Conservation (phyloP, 768 basidiomycete genomes). For the Flagelloscypha sp. region DNA sequence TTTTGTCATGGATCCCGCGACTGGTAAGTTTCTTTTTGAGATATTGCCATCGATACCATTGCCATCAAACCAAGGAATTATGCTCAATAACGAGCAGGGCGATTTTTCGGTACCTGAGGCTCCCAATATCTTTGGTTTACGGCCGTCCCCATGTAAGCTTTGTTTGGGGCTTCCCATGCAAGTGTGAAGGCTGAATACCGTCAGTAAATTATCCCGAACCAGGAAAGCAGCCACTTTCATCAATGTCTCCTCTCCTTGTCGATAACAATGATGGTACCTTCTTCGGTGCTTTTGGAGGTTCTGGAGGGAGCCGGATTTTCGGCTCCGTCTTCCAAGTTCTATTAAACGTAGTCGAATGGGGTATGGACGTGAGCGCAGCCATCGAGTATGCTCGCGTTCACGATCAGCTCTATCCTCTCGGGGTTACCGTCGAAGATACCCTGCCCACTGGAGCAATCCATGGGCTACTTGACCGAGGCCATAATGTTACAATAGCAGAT, state of each 20-base stretch:
- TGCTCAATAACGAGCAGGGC: background rate
- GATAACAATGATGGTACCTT: slow-evolving; percentile 70
- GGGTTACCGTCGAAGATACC: slow-evolving; percentile 51
- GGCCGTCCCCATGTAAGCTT: no score
- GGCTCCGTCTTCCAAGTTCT: slow-evolving; percentile 71
- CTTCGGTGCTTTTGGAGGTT: slow-evolving; percentile 69
- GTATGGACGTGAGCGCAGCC: slow-evolving; percentile 67
- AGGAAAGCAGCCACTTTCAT: slow-evolving; percentile 86
- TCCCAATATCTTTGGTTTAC: no score
- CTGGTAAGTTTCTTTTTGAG: slow-evolving; percentile 41
- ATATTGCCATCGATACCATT: slow-evolving; percentile 13
- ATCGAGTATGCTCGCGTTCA: slow-evolving; percentile 84
- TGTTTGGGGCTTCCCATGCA: no score
- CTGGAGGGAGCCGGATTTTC: slow-evolving; percentile 86
- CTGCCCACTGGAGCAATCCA: slow-evolving; percentile 51
- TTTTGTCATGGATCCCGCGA: slow-evolving; percentile 48
- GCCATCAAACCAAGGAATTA: background rate
- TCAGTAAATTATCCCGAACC: slow-evolving; percentile 84
- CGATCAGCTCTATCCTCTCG: slow-evolving; percentile 71
- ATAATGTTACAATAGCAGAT: slow-evolving; percentile 64
- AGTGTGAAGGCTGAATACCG: no score
- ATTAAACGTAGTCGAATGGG: slow-evolving; percentile 75
- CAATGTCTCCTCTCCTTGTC: slow-evolving; percentile 72
- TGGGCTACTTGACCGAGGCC: slow-evolving; percentile 52
- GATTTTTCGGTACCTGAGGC: no score